Evolutionary conservation across 2,329 filamentous ascomycete species (phyloP), one percentile per base, ranked within the genome.

Genomic region (Pseudogymnoascus sp.): DNA sequence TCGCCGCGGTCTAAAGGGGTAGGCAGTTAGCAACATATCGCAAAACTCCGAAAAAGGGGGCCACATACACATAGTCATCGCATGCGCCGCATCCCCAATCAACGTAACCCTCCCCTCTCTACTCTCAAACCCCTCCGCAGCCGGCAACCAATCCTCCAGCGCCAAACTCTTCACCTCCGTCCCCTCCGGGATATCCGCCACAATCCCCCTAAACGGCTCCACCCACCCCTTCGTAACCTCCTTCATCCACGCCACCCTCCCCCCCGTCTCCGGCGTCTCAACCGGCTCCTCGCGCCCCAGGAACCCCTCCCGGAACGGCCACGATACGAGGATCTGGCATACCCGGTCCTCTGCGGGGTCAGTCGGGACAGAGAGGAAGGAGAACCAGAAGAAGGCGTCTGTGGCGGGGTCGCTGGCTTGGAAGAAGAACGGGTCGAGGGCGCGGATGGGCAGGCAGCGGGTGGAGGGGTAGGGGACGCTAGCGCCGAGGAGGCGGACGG

Each of bases 61-160:
- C 31, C 23, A 41, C 81, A 72, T 77, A 85, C 81, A 85, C 83
- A 85, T 85, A 0, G 80, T 79, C 83, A 85, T 85, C 0, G 80
- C 77, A 70, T 86, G 83, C 2, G 83, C 75, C 0, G 83, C 79
- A 70, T 86, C 83, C 0, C 83, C 83, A 64, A 83, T 75, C 1
- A 85, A 67, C 0, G 80, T 76, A 0, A 77, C 78, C 1, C 76
- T 74, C 0, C 79, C 79, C 6, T 70, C 70, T 4, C 65, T 64
- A 41, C 71, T 73, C 0, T 75, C 73, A 51, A 75, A 77, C 4
- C 77, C 64, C 1, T 71, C 73, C 3, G 67, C 69, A 0, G 75
- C 73, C 1, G 79, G 80, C 1, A 77, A 72, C 73, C 80, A 81
- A 69, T 85, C 82, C 31, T 79, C 76, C 4, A 83, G 71, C 8